phyloP scores from a whole-genome alignment of 2,329 filamentous ascomycete genomes.

The Penicillium expansum region DNA sequence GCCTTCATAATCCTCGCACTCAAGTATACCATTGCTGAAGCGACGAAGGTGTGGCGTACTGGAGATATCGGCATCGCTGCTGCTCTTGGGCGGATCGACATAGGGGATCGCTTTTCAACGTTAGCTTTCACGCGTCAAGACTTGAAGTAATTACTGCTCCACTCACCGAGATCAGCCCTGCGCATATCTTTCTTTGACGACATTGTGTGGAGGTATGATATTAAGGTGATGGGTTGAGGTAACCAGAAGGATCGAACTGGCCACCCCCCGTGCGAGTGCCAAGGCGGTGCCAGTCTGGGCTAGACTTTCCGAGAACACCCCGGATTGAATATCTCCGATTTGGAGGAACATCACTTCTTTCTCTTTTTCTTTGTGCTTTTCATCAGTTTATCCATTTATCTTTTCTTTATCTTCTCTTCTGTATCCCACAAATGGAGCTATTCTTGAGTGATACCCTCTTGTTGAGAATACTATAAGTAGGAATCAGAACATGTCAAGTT shows the following conservation, averaged over 20 bases:
- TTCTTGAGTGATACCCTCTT: neutral
- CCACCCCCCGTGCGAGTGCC: slow-evolving; percentile 4
- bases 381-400: neutral
- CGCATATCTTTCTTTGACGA: slow-evolving; percentile 73
- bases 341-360: neutral
- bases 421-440: too few species aligned
- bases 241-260: slow-evolving; percentile 8
- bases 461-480: neutral
- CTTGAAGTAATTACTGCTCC: neutral
- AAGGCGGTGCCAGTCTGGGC: slow-evolving; percentile 11
- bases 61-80: slow-evolving; percentile 65
- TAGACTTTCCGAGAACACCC: slow-evolving; percentile 6
- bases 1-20: neutral
- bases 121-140: neutral
- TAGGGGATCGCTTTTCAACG: slow-evolving; percentile 73
- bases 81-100: slow-evolving; percentile 68
- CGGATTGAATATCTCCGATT: slow-evolving; percentile 10
- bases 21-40: neutral
- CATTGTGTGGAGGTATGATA: slow-evolving; percentile 47
- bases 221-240: slow-evolving; percentile 2
- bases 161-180: slow-evolving; percentile 67
- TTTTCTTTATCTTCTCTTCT: neutral
- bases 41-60: slow-evolving; percentile 54
- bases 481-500: neutral
- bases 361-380: neutral